A percentile compares a stretch with the other conserved stretches of the same genome.
These are phyloP conservation scores for Fusarium veterinarium DNA, from an alignment of 2,329 filamentous ascomycete genomes.

Conservation along the genomic window DNA sequence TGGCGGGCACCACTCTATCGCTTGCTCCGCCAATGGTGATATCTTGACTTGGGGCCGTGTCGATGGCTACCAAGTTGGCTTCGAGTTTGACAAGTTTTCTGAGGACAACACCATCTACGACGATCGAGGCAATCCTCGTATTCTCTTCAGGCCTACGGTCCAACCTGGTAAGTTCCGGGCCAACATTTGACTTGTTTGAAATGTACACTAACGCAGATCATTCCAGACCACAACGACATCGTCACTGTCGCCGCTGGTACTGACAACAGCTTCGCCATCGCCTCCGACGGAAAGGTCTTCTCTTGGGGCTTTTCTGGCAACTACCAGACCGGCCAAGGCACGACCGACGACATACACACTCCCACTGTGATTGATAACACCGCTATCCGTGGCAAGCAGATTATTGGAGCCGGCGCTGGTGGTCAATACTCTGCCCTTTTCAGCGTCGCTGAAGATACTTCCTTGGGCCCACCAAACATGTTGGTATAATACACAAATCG, in stretches of 20 bases:
- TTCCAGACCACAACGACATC: slow-evolving; percentile 63
- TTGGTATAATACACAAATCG: too few relatives aligned
- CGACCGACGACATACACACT: slow-evolving; percentile 78
- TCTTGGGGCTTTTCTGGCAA: slow-evolving; percentile 85
- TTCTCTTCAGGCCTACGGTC: slow-evolving; percentile 62
- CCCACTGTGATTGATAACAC: slow-evolving; percentile 88
- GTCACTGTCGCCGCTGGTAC: slow-evolving; percentile 70
- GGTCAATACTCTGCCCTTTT: slow-evolving; percentile 82
- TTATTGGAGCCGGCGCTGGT: slow-evolving; percentile 83
- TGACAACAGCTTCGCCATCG: slow-evolving; percentile 80
- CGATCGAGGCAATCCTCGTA: slow-evolving; percentile 70
- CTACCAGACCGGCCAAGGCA: slow-evolving; percentile 83
- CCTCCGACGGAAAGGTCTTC: slow-evolving; percentile 76
- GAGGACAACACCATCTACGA: slow-evolving; percentile 70
- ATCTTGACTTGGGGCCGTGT: slow-evolving; percentile 71
- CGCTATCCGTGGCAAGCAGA: slow-evolving; percentile 78
- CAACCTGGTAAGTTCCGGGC: slow-evolving; percentile 56
- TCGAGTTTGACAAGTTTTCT: slow-evolving; percentile 63
- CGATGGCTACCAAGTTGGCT: slow-evolving; percentile 64
- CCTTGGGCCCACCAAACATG: not conserved
- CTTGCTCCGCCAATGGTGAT: slow-evolving; percentile 66
- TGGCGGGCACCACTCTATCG: slow-evolving; percentile 79
- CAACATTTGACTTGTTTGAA: too few relatives aligned
- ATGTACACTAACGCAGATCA: not conserved
- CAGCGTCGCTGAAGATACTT: slow-evolving; percentile 51